Conservation (phyloP, 1,139 yeast species). For the Geotrichum reessii region DNA sequence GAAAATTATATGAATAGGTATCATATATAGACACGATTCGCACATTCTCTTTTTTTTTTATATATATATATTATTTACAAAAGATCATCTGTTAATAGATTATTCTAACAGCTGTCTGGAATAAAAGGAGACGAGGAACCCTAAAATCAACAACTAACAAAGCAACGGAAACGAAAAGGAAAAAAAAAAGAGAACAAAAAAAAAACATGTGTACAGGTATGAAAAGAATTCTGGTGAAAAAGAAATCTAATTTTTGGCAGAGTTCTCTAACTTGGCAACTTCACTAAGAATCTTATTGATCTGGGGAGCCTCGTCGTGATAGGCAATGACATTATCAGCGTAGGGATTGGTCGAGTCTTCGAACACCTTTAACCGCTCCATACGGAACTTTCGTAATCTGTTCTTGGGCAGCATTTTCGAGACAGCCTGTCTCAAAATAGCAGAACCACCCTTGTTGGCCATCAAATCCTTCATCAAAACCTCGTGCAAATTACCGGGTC, state of each 20-base stretch:
- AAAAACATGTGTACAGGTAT: not conserved
- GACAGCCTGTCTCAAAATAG: slow-evolving; percentile 76
- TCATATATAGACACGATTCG: not conserved
- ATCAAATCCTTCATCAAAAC: slow-evolving; percentile 75
- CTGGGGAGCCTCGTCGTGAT: slow-evolving; percentile 59
- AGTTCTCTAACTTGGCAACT: slow-evolving; percentile 6
- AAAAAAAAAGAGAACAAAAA: not conserved
- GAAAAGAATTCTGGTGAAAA: not conserved
- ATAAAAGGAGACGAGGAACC: not conserved
- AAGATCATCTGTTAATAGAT: not conserved
- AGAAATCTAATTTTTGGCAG: slow-evolving; percentile 6
- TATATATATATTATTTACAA: not conserved
- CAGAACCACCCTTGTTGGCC: slow-evolving; percentile 79
- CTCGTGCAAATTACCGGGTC: slow-evolving; percentile 85
- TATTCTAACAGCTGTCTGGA: not conserved
- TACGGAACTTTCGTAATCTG: slow-evolving; percentile 67
- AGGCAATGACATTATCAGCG: slow-evolving; percentile 73
- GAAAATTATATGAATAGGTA: not conserved
- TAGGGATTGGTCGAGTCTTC: slow-evolving; percentile 91
- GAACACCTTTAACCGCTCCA: slow-evolving; percentile 76
- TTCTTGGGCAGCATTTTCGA: slow-evolving; percentile 96
- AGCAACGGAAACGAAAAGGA: not conserved
- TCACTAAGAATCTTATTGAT: slow-evolving; percentile 16
- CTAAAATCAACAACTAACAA: not conserved
- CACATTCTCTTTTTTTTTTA: not conserved